Conservation (phyloP, 805 yeast genomes). For the Candida stauntonica region DNA sequence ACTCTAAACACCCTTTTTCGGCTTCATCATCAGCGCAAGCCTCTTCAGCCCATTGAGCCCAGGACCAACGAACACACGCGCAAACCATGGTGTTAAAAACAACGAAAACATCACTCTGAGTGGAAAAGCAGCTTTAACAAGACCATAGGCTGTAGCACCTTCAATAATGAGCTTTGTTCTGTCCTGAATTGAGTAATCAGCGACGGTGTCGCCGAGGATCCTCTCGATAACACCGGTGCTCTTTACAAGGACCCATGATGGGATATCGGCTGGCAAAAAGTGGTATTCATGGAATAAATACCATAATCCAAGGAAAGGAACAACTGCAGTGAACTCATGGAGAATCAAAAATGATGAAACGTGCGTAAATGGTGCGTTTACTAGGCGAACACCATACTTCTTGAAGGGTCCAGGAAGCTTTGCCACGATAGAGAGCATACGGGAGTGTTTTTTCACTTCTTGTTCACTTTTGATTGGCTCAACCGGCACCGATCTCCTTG, state of each 20-base stretch:
- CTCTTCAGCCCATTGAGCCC: slow-evolving; percentile 21
- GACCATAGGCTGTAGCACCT: slow-evolving; percentile 72
- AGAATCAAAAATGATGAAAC: slow-evolving; percentile 60
- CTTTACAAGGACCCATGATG: slow-evolving; percentile 55
- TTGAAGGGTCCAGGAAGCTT: slow-evolving; percentile 47
- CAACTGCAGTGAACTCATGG: slow-evolving; percentile 73
- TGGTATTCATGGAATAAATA: slow-evolving; percentile 55
- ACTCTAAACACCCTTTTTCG: too few species aligned
- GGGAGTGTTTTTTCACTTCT: slow-evolving; percentile 5
- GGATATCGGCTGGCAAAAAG: slow-evolving; percentile 49
- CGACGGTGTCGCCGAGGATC: slow-evolving; percentile 29
- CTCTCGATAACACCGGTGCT: slow-evolving; percentile 57
- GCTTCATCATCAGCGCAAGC: neutral
- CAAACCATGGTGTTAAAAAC: slow-evolving; percentile 53
- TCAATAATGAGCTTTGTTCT: slow-evolving; percentile 55
- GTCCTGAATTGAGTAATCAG: slow-evolving; percentile 39
- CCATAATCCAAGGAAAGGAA: slow-evolving; percentile 68
- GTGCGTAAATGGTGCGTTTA: slow-evolving; percentile 55
- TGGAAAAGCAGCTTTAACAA: slow-evolving; percentile 59
- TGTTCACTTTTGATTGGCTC: neutral
- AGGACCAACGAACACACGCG: slow-evolving; percentile 48
- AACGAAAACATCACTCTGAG: slow-evolving; percentile 47
- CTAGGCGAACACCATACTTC: slow-evolving; percentile 46
- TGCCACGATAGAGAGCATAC: slow-evolving; percentile 23
- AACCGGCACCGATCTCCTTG: slow-evolving; percentile 4